Evolutionary conservation across 2,329 filamentous ascomycete genomes (phyloP).

Genomic region (Verticillium nubilum): DNA sequence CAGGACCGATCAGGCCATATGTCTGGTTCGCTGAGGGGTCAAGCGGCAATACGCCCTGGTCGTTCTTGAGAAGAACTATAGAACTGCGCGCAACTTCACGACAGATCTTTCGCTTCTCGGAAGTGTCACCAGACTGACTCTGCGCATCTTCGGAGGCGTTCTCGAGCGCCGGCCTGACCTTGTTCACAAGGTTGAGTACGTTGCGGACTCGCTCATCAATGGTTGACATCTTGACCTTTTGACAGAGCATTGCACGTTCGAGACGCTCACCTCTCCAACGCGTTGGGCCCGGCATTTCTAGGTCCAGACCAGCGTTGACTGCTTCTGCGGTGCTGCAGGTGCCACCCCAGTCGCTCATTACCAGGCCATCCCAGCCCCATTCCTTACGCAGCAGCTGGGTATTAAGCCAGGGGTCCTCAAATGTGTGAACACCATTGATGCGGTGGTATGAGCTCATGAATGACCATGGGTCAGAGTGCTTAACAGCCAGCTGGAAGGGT

Average conservation of each 20-base stretch:
- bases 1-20: constrained; percentile 40
- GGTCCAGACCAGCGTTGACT: constrained; percentile 20
- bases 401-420: constrained; percentile 6
- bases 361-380: constrained; percentile 9
- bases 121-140: constrained; percentile 5
- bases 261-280: background rate
- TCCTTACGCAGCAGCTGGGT: constrained; percentile 5
- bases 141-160: no score
- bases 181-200: constrained; percentile 24
- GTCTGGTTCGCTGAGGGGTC: constrained; percentile 32
- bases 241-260: background rate
- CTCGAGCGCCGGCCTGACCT: constrained; percentile 14
- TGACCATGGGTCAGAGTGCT: constrained; percentile 47
- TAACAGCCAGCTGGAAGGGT: constrained; percentile 57
- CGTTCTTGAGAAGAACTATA: constrained; percentile 3
- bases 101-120: background rate
- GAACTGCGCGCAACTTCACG: constrained; percentile 3
- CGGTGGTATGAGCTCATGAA: constrained; percentile 57
- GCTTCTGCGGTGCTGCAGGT: constrained; percentile 17
- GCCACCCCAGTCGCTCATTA: constrained; percentile 11
- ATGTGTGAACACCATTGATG: constrained; percentile 30
- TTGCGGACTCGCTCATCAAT: constrained; percentile 16
- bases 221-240: constrained; percentile 1
- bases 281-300: constrained; percentile 30
- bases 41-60: constrained; percentile 16